Evolutionary conservation across 192 early-diverging fungal species (phyloP).

Genomic region (Chytriomyces hyalinus): DNA sequence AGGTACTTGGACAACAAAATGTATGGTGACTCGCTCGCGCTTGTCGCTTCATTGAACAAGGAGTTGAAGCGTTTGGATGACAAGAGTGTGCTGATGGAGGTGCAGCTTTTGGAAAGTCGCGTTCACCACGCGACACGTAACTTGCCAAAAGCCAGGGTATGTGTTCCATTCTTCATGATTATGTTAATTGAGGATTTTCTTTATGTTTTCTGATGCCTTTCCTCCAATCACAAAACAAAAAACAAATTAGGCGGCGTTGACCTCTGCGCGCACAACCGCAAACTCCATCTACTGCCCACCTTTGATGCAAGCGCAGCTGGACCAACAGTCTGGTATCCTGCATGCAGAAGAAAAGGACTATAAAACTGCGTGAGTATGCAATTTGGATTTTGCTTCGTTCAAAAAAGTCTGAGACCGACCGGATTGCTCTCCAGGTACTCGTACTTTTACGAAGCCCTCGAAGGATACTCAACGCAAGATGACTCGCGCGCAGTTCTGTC

Average conservation of each 20-base stretch:
- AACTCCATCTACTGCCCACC: conserved; percentile 99
- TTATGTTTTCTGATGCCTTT: conserved; percentile 34
- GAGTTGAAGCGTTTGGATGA: conserved; percentile 99
- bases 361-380: conserved; percentile 82
- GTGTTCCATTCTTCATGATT: conserved; percentile 1
- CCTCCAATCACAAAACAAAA: neutral
- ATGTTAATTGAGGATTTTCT: neutral
- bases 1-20: conserved; percentile 90
- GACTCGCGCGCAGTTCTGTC: conserved; percentile 86
- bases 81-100: conserved; percentile 97
- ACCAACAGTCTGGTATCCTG: conserved; percentile 96
- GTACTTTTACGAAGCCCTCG: conserved; percentile 99
- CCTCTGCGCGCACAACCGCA: conserved; percentile 93
- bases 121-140: conserved; percentile 92
- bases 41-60: conserved; percentile 84
- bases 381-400: conserved; percentile 12
- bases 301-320: conserved; percentile 91
- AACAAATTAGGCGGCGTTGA: conserved; percentile 78
- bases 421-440: conserved; percentile 62
- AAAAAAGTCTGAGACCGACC: neutral
- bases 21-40: conserved; percentile 87
- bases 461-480: conserved; percentile 89
- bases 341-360: conserved; percentile 99
- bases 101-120: conserved; percentile 93
- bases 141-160: conserved; percentile 87